Evolutionary conservation across 441 rosid species (phyloP).

Genomic region (Pelargonium cotyledonis): DNA sequence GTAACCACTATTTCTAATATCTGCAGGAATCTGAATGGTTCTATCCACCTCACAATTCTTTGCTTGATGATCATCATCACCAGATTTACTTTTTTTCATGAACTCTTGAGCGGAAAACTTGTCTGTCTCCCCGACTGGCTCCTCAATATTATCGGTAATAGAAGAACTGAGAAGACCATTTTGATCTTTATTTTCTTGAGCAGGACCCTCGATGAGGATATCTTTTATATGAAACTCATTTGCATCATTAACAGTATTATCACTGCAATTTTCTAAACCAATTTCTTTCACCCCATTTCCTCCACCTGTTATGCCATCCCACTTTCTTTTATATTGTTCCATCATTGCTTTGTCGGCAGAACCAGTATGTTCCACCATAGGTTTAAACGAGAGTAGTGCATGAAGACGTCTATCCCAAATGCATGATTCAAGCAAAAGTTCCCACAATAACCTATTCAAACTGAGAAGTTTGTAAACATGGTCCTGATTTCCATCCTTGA

Average conservation of each 20-base stretch:
- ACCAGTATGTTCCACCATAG: slow-evolving; percentile 31
- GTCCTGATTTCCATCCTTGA: slow-evolving; percentile 36
- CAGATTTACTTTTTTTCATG: slow-evolving; percentile 20
- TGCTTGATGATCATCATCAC: slow-evolving; percentile 21
- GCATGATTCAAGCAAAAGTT: slow-evolving; percentile 66
- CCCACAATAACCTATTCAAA: slow-evolving; percentile 67
- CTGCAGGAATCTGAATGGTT: slow-evolving; percentile 31
- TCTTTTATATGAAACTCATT: slow-evolving; percentile 35
- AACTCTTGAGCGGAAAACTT: slow-evolving; percentile 21
- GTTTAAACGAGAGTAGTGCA: slow-evolving; percentile 50
- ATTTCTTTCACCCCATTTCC: slow-evolving; percentile 23
- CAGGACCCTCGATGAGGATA: slow-evolving; percentile 34
- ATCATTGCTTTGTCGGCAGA: slow-evolving; percentile 27
- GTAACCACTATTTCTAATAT: slow-evolving; percentile 16
- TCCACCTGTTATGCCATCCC: slow-evolving; percentile 18
- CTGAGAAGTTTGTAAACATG: slow-evolving; percentile 44
- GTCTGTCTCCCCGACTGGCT: slow-evolving; percentile 13
- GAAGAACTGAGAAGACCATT: slow-evolving; percentile 25
- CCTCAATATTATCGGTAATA: slow-evolving; percentile 27
- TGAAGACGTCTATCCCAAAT: slow-evolving; percentile 76
- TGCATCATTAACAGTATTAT: slow-evolving; percentile 25
- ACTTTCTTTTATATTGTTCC: slow-evolving; percentile 27
- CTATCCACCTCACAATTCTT: slow-evolving; percentile 36
- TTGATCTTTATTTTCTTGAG: slow-evolving; percentile 21
- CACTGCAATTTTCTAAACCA: slow-evolving; percentile 21